phyloP scores from a whole-genome alignment of 768 basidiomycete species.

The Termitomyces sp. region DNA sequence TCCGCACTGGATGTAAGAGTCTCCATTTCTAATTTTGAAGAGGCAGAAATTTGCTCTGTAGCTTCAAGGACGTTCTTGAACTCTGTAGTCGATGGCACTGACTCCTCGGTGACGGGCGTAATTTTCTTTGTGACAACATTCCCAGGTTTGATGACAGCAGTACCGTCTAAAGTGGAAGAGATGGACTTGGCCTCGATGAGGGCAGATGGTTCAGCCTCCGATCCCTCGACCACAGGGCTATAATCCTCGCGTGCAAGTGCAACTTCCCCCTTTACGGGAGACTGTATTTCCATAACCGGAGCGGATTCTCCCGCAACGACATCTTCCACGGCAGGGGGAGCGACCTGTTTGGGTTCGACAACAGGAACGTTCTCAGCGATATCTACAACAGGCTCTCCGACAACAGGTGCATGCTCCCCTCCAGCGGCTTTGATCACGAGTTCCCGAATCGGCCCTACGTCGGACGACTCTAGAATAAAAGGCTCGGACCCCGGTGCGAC shows the following conservation, averaged over 20 bases:
- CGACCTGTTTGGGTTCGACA: background rate
- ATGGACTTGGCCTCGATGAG: background rate
- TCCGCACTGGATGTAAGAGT: background rate
- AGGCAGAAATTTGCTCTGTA: background rate
- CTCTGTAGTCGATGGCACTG: background rate
- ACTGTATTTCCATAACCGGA: background rate
- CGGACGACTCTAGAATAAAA: background rate
- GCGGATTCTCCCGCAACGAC: background rate
- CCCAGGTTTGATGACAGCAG: background rate
- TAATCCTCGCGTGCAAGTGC: too few species aligned
- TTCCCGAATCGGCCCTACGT: background rate
- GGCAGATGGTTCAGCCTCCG: background rate
- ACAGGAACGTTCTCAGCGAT: background rate
- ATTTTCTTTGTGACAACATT: background rate
- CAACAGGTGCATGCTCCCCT: slow-evolving; percentile 3
- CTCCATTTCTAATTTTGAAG: background rate
- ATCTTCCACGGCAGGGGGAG: background rate
- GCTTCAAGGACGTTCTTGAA: background rate
- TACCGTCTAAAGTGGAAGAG: background rate
- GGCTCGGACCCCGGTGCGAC: background rate
- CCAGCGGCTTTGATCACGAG: slow-evolving; percentile 4
- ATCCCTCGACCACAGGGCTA: background rate
- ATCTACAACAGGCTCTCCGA: background rate
- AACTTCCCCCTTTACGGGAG: background rate
- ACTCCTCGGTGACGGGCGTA: background rate